phyloP scores from a whole-genome alignment of 176 grass and related monocot species.

The Oryza meyeriana region DNA sequence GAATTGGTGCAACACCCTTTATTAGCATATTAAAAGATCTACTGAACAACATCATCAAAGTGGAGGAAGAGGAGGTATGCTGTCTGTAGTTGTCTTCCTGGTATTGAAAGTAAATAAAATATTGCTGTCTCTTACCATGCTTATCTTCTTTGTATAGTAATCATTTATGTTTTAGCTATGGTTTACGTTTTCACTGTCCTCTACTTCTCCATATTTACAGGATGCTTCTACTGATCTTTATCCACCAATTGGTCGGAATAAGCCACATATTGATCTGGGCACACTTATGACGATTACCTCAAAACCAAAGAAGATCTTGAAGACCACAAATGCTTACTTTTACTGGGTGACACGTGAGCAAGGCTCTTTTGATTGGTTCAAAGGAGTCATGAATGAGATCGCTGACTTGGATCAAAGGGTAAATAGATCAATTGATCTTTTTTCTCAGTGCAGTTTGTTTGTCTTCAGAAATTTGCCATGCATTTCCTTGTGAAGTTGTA shows the following conservation, averaged over 20 bases:
- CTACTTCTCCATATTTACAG: constrained; percentile 26
- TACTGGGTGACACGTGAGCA: constrained; percentile 99
- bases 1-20: constrained; percentile 97
- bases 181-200: not conserved
- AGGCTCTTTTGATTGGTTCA: constrained; percentile 99
- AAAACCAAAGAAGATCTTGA: constrained; percentile 64
- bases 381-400: constrained; percentile 98
- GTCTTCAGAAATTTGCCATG: not conserved
- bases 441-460: constrained; percentile 17
- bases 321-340: constrained; percentile 96
- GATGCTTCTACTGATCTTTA: constrained; percentile 76
- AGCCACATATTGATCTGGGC: constrained; percentile 72
- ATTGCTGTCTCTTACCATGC: not conserved
- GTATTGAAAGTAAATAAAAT: constrained; percentile 14
- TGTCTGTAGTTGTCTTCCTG: constrained; percentile 11
- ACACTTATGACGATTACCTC: constrained; percentile 75
- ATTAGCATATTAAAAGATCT: constrained; percentile 99
- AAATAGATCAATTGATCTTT: constrained; percentile 16
- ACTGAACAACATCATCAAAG: constrained; percentile 84
- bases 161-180: not conserved
- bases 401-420: constrained; percentile 95
- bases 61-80: constrained; percentile 88
- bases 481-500: constrained; percentile 9
- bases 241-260: constrained; percentile 61
- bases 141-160: constrained; percentile 4